Evolutionary conservation across 169 alveolate species (phyloP).

Genomic region (Plasmodium knowlesi): DNA sequence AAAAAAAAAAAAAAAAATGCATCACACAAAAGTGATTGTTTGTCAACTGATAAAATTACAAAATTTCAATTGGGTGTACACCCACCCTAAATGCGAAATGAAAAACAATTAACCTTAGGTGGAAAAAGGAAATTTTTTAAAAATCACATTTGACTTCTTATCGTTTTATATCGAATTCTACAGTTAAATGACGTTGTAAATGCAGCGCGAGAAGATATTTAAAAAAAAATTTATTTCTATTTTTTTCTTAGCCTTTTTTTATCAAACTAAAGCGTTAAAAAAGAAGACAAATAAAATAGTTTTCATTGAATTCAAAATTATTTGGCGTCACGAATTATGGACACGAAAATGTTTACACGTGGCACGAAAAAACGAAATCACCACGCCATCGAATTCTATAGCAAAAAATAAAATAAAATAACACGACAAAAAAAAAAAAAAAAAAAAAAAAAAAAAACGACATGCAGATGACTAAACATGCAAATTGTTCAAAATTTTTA

Average conservation of each 20-base stretch:
- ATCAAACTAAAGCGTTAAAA: slow-evolving; percentile 13
- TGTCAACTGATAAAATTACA: neutral
- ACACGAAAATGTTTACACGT: neutral
- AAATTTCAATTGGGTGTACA: neutral
- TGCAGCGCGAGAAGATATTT: neutral
- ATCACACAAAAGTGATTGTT: neutral
- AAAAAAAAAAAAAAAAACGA: neutral
- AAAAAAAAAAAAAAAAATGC: slow-evolving; percentile 7
- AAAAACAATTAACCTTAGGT: neutral
- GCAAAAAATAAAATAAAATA: slow-evolving; percentile 6
- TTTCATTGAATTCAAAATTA: slow-evolving; percentile 26
- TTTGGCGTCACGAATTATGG: neutral
- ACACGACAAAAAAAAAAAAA: neutral
- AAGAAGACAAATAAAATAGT: neutral
- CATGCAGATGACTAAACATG: neutral
- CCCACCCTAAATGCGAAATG: neutral
- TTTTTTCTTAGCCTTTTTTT: slow-evolving; percentile 4
- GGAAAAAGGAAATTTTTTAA: neutral
- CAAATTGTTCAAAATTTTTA: slow-evolving; percentile 20
- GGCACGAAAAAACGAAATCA: slow-evolving; percentile 9
- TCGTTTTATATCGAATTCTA: neutral
- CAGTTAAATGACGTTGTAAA: slow-evolving; percentile 18
- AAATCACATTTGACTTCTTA: slow-evolving; percentile 5
- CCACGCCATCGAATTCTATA: neutral
- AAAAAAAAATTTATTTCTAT: slow-evolving; percentile 13